Evolutionary conservation across 345 rosid genomes (phyloP), one percentile per base, ranked within the genome.

Genomic region (Cardamine occulta): DNA sequence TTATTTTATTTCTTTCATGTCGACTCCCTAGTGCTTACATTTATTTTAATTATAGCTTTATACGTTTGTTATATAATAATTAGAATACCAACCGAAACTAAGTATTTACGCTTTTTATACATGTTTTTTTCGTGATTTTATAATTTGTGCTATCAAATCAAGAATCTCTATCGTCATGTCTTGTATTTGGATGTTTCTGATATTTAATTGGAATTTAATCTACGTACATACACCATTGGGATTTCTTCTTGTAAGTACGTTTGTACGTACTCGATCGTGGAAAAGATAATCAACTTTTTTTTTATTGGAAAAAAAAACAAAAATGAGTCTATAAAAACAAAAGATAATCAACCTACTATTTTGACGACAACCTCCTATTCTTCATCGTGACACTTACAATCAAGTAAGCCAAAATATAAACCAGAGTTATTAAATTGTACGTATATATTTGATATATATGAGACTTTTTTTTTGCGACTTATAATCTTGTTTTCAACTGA

Each of bases 121-220:
- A 15, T 18, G 62, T 49, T n/a, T 21, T 47, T 5, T 37, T 39
- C 47, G n/a, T 59, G 28, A 14, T 29, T 67, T 37, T 15, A 19
- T 47, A 24, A 24, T 23, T 19, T 53, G 58, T 54, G 49, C 29
- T 57, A 47, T n/a, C 72, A 65, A 66, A 34, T 74, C 66, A 75
- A 68, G 74, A 75, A 75, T 68, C 19, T 68, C 62, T 39, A 39
- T 40, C 74, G 63, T 68, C 74, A 60, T 67, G 31, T 29, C n/a
- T 32, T 10, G 6, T 59, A 34, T 75, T 69, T 76, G 74, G 74
- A 68, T 51, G 45, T 49, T 51, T 68, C 49, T 69, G 35, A 17
- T 68, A 53, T 68, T 29, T 75, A 60, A 51, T 28, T 49, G 9
- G 6, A 67, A 14, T 49, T 37, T 37, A 59, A 9, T 67, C 68